phyloP scores from a whole-genome alignment of 257 asterid species.

The Mentha longifolia region DNA sequence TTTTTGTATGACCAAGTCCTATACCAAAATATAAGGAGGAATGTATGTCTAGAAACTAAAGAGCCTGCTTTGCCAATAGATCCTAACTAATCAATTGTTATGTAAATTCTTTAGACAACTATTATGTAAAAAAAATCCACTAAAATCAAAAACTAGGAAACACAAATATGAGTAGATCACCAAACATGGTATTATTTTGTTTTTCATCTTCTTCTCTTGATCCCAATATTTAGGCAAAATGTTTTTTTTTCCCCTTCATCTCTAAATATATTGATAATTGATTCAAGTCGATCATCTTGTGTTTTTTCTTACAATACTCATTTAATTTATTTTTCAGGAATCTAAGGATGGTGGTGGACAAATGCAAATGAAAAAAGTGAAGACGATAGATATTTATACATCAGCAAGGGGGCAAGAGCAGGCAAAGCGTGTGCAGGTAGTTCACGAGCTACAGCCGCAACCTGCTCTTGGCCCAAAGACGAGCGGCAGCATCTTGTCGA shows the following conservation, averaged over 20 bases:
- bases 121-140: background rate
- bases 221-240: background rate
- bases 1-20: background rate
- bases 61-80: too few relatives aligned
- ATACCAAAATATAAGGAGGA: background rate
- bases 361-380: constrained; percentile 43
- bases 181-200: constrained; percentile 42
- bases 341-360: constrained; percentile 20
- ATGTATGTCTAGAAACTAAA: background rate
- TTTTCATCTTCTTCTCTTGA: background rate
- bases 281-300: background rate
- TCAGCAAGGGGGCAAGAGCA: constrained; percentile 54
- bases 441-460: constrained; percentile 48
- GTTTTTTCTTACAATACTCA: background rate
- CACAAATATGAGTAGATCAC: constrained; percentile 43
- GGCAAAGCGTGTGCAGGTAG: constrained; percentile 48
- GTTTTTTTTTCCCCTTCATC: background rate
- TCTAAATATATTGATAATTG: background rate
- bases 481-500: constrained; percentile 56
- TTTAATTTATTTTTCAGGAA: constrained; percentile 34
- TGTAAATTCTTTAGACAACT: background rate
- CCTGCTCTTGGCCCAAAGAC: constrained; percentile 37
- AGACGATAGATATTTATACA: constrained; percentile 41
- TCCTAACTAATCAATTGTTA: constrained; percentile 10
- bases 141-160: constrained; percentile 23